Conservation (phyloP, 495 filamentous ascomycete genomes). For the Cetradonia linearis region DNA sequence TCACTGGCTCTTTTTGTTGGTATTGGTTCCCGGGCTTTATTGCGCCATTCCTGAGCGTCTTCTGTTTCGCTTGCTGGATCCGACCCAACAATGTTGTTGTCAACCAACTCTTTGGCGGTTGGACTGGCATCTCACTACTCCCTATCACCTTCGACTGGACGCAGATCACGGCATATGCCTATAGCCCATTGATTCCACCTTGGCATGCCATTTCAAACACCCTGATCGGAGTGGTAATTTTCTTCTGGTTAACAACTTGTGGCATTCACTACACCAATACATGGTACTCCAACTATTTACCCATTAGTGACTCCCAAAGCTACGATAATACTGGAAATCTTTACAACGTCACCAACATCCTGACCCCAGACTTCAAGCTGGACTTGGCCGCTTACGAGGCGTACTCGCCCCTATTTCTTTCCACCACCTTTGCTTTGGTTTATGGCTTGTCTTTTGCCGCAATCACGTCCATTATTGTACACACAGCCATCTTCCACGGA, state of each 20-base stretch:
- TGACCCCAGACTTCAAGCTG: slow-evolving; percentile 45
- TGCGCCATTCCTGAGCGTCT: slow-evolving; percentile 39
- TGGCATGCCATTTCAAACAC: slow-evolving; percentile 56
- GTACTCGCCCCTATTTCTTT: slow-evolving; percentile 54
- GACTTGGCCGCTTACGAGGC: slow-evolving; percentile 41
- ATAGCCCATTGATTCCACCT: slow-evolving; percentile 57
- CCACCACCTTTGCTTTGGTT: slow-evolving; percentile 47
- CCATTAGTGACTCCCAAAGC: slow-evolving; percentile 44
- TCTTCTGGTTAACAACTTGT: slow-evolving; percentile 42
- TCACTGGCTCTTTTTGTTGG: slow-evolving; percentile 48
- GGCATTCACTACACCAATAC: slow-evolving; percentile 43
- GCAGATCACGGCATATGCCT: slow-evolving; percentile 53
- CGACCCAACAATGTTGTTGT: slow-evolving; percentile 40
- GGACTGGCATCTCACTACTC: slow-evolving; percentile 48
- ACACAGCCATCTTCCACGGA: slow-evolving; percentile 47
- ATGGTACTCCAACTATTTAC: slow-evolving; percentile 44
- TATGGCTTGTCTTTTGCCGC: slow-evolving; percentile 54
- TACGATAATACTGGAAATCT: slow-evolving; percentile 47
- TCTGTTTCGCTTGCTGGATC: slow-evolving; percentile 42
- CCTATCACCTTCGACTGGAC: slow-evolving; percentile 64
- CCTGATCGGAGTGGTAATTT: slow-evolving; percentile 44
- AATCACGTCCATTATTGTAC: slow-evolving; percentile 45
- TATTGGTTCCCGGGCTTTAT: slow-evolving; percentile 50
- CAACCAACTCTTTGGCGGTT: slow-evolving; percentile 53
- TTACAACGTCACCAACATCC: slow-evolving; percentile 46